Percentiles rank a stretch among this genome's conserved stretches.
These are phyloP conservation scores for Cutaneotrichosporon mucoides DNA, from an alignment of 1,284 basidiomycete genomes.

Conservation along the genomic window DNA sequence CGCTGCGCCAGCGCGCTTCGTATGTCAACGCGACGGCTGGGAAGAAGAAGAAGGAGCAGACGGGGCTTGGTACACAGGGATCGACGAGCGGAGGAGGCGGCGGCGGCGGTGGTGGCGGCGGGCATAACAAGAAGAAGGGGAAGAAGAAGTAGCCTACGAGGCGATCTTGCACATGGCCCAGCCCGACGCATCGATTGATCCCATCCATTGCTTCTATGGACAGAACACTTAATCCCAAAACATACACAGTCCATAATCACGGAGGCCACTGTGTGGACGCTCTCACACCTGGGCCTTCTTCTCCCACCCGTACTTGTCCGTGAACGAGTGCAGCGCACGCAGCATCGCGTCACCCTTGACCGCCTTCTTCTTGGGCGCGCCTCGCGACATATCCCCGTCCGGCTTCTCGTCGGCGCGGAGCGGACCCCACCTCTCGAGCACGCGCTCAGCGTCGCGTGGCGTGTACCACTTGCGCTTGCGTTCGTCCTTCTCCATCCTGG, in stretches of 20 bases:
- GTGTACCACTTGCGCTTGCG: constrained; percentile 32
- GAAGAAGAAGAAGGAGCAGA: constrained; percentile 48
- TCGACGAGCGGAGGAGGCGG: constrained; percentile 1
- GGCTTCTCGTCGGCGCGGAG: neutral
- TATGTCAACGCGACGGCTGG: constrained; percentile 31
- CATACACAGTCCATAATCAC: no score
- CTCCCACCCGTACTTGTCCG: constrained; percentile 6
- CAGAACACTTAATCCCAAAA: no score
- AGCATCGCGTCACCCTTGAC: constrained; percentile 37
- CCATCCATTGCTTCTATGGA: no score
- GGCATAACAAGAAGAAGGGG: constrained; percentile 18
- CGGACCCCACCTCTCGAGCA: constrained; percentile 31
- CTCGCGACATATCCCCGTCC: constrained; percentile 8
- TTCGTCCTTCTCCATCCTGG: constrained; percentile 37
- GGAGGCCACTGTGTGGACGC: no score
- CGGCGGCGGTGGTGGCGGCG: constrained; percentile 5
- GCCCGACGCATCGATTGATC: no score
- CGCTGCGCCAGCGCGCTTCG: constrained; percentile 39
- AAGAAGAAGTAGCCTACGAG: constrained; percentile 17
- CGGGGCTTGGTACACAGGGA: constrained; percentile 18
- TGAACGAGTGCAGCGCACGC: constrained; percentile 24
- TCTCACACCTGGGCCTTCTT: no score
- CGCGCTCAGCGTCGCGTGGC: constrained; percentile 12
- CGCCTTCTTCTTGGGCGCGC: constrained; percentile 31
- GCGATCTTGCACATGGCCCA: neutral